Base-by-base conservation (phyloP, 768 basidiomycete genomes). In the Termitomyces sp. region DNA sequence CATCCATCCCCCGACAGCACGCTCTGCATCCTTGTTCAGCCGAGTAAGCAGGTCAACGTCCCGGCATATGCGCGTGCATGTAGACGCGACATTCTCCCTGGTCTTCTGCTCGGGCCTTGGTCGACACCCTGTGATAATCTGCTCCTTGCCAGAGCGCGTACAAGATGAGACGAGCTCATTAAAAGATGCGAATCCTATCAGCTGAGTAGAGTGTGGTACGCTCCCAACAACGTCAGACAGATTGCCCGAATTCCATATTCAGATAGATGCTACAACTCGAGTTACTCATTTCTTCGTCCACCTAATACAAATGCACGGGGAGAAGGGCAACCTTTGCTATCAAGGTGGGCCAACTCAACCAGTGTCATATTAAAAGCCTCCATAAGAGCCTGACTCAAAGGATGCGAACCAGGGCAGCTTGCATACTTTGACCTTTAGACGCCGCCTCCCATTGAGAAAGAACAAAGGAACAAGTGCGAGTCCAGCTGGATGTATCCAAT, bases 141-240 rank as follows among this genome's bases (percentile, higher is more conserved):
- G 87, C 90, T 0, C 89, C 89, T 10, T 80, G 76, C 20, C 90
- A 72, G 5, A 90, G 75, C 4, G 81, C 88, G 18, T 89, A 82
- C 13, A 90, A 75, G 51, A 88, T 79, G 56, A 86, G 74, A 5
- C 84, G 86, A 28, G 78, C 69, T 57, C 29, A 85, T 79, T 64
- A 88, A 77, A 88, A 69, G 8, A 86, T 77, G 1, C 56, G 48
- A 41, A 63, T 57, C 16, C 34, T 53, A 26, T 59, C 60, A 5
- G 54, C 42, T 3, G 62, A 58, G 34, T 65, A 60, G 9, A 51
- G 9, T 26, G 24, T 37, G 6, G 37, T 37, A 16, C 26, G 24
- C 24, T 42, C 78, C 73, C 57, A 26, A 41, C 48, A 33, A 39
- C 33, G 13, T 74, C 74, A 59, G 49, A 56, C 46, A 39, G 56